Evolutionary conservation across 768 basidiomycete species (phyloP), one percentile per base, ranked within the genome.

Genomic region (Holtermannia corniformis): DNA sequence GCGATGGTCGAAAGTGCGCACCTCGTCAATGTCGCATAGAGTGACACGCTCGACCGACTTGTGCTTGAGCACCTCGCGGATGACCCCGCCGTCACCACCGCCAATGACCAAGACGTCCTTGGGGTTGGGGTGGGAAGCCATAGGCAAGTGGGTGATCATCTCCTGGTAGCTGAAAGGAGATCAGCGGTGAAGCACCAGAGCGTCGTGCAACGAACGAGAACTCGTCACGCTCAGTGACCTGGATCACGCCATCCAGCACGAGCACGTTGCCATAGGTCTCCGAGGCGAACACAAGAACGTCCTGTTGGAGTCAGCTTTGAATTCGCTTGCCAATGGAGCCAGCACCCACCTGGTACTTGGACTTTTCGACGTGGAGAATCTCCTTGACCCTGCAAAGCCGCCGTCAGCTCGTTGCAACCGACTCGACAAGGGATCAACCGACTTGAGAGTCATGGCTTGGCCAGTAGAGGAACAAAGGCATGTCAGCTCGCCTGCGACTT

Each of bases 91-190:
- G 72, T 99, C 95, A 24, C 95, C 95, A 47, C 93, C 95, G 46
- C 95, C 95, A 56, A 99, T 92, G 53, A 99, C 95, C 27, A 99
- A 82, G 16, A 97, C 93, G 64, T 85, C 83, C 74, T 87, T 85
- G 0, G 93, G 95, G 77, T 95, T 86, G 21, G 95, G 93, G 74
- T 99, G 95, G 55, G 84, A 89, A 12, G 88, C 84, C 58, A 97
- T 79, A n/a, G 95, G 95, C 49, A 99, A 76, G 75, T 97, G 93
- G 4, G 93, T 80, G 66, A 99, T 97, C 93, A 97, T 95, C 76
- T 99, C 93, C 68, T 96, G 91, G 74, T 97, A 96, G 11, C 90
- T 95, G 63, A 11, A 23, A 59, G 50, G 4, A 20, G 28, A 25
- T 5, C 21, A 44, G 49, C 28, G 19, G 2, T 44, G 28, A 10